Evolutionary conservation across 2,329 filamentous ascomycete species (phyloP).

Genomic region (Ilyonectria robusta): DNA sequence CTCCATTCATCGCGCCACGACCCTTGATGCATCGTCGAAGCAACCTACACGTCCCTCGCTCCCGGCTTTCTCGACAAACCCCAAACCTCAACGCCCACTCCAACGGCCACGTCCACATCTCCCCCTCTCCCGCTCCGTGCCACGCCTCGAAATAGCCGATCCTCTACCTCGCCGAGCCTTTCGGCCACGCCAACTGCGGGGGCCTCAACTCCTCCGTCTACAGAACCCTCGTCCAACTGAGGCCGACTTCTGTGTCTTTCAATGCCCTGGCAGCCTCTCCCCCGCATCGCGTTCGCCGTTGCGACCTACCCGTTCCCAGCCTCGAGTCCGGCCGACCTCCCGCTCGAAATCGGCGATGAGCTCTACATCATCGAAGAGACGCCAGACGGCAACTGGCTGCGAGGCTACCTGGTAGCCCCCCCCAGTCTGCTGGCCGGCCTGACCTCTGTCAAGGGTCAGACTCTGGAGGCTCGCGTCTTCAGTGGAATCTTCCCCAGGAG

Average conservation of each 20-base stretch:
- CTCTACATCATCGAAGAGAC: conserved; percentile 99
- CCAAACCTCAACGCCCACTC: conserved; percentile 4
- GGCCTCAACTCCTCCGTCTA: conserved; percentile 26
- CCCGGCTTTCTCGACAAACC: conserved; percentile 16
- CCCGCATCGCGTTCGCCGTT: conserved; percentile 97
- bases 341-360: conserved; percentile 97
- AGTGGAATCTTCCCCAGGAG: conserved; percentile 97
- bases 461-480: conserved; percentile 94
- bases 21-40: conserved; percentile 51
- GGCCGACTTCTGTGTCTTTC: conserved; percentile 46
- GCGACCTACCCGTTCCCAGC: conserved; percentile 95
- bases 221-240: conserved; percentile 36
- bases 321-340: conserved; percentile 88
- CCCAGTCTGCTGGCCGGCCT: conserved; percentile 93
- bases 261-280: conserved; percentile 98
- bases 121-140: not conserved
- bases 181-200: conserved; percentile 36
- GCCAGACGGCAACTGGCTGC: conserved; percentile 91
- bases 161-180: conserved; percentile 37
- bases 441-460: conserved; percentile 91
- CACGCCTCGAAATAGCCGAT: conserved; percentile 35
- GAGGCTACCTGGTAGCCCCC: conserved; percentile 94
- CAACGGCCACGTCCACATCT: not conserved
- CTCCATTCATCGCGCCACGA: conserved; percentile 40
- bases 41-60: conserved; percentile 22